phyloP scores from a whole-genome alignment of 345 rosid species.

The Eucalyptus pauciflora region DNA sequence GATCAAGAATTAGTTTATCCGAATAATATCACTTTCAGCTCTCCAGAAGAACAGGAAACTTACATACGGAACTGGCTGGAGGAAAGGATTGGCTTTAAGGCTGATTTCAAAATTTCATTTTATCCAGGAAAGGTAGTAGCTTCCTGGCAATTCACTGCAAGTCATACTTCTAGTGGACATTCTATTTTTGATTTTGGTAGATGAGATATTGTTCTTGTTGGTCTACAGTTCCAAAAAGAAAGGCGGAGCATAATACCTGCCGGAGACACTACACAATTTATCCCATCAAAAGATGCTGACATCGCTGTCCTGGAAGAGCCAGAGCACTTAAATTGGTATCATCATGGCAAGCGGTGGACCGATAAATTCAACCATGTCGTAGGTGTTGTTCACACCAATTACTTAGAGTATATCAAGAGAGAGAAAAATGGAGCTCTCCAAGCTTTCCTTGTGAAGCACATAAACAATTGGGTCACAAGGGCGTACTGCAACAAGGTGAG shows the following conservation, averaged over 20 bases:
- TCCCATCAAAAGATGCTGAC: constrained; percentile 84
- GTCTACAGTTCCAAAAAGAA: constrained; percentile 65
- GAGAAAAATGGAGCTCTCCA: constrained; percentile 92
- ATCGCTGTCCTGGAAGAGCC: constrained; percentile 95
- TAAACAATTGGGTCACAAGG: constrained; percentile 83
- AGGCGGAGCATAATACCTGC: constrained; percentile 95
- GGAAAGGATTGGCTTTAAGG: constrained; percentile 85
- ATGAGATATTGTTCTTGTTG: neutral
- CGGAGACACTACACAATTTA: constrained; percentile 90
- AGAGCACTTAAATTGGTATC: constrained; percentile 95
- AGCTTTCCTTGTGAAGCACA: constrained; percentile 90
- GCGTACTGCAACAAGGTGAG: constrained; percentile 87
- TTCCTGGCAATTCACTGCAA: neutral
- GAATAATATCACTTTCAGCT: constrained; percentile 67
- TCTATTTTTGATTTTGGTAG: neutral
- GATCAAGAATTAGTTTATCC: constrained; percentile 98
- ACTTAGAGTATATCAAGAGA: constrained; percentile 95
- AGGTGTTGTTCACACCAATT: constrained; percentile 95
- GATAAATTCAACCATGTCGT: constrained; percentile 94
- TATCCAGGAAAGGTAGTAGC: constrained; percentile 88
- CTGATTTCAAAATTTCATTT: constrained; percentile 86
- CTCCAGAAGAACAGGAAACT: constrained; percentile 92
- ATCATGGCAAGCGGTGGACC: constrained; percentile 97
- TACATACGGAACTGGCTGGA: constrained; percentile 93
- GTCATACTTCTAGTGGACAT: neutral